Base-by-base conservation (phyloP, 2,329 filamentous ascomycete genomes). In the Pseudogymnoascus pannorum region DNA sequence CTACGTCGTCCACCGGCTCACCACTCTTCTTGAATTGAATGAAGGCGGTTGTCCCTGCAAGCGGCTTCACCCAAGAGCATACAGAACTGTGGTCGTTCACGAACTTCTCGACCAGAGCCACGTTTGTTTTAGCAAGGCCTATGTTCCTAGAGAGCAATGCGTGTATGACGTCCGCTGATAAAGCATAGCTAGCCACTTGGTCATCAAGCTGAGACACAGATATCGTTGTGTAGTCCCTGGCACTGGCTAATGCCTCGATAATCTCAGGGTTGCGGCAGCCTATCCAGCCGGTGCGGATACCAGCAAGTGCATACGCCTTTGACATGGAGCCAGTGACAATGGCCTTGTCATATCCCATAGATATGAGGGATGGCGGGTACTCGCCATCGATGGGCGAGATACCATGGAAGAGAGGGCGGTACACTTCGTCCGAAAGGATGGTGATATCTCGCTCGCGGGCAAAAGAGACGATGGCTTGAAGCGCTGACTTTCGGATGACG, bases 181-280 rank as follows among this genome's bases (percentile, higher is more conserved):
- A 76, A 0, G 92, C 91, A 69, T 87, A 93, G 26, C 83, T 81
- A 2, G 91, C 92, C 9, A 96, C 79, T 58, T 83, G 81, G 71
- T 96, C 90, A 71, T 95, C 91, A 5, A 96, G 76, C 69, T 87
- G 85, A n/a, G 88, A 89, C 0, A 95, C 90, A 38, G 87, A 89
- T 68, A 95, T 95, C 24, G 89, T 92, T 3, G 90, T 95, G 76
- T 94, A 95, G 72, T 94, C 87, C 40, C 91, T 80, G 1, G 86
- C 86, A 12, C 77, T 74, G 9, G 87, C 84, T 64, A 89, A 79
- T 12, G 79, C 77, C 58, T 86, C 81, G 60, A 93, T 80, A 61
- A 95, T 79, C 0, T 76, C 75, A 4, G 72, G 70, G 72, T 85
- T 83, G 24, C 84, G 83, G 12, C 86, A 87, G 3, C 88, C 89